Conservation (phyloP, 176 grass and related monocot genomes). For the Ananas comosus region DNA sequence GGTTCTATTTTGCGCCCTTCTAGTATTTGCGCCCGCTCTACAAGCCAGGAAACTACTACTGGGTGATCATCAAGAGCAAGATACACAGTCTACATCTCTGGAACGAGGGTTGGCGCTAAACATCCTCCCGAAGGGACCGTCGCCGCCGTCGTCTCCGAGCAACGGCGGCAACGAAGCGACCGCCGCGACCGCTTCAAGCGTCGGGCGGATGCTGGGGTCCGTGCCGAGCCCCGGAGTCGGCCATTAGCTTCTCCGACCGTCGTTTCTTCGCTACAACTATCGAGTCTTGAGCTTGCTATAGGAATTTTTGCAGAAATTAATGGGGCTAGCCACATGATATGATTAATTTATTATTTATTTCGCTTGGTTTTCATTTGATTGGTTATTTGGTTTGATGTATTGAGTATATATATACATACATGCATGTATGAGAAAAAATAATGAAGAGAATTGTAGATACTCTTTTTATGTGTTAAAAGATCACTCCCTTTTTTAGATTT, state of each 20-base stretch:
- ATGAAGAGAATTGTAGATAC: constrained; percentile 3
- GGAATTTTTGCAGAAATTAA: constrained; percentile 8
- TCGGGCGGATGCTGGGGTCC: constrained; percentile 34
- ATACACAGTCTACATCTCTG: background rate
- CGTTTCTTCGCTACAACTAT: background rate
- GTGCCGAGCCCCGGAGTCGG: constrained; percentile 56
- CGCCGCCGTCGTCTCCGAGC: background rate
- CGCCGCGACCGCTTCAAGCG: background rate
- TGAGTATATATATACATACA: too few relatives aligned
- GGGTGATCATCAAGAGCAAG: background rate
- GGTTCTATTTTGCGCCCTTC: background rate
- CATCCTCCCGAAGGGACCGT: background rate
- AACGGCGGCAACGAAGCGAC: background rate
- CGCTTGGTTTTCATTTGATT: background rate
- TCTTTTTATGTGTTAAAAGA: background rate
- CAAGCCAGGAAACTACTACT: background rate
- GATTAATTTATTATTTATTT: background rate
- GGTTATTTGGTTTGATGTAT: too few relatives aligned
- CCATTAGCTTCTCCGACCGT: constrained; percentile 21
- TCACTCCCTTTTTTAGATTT: background rate
- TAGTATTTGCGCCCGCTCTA: background rate
- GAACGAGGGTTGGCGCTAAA: background rate
- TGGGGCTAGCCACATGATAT: too few relatives aligned
- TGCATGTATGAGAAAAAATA: background rate
- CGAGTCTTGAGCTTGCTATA: constrained; percentile 6